These are phyloP conservation scores for Penicillium soppii DNA, from an alignment of 495 filamentous ascomycete species.

Conservation along the genomic window DNA sequence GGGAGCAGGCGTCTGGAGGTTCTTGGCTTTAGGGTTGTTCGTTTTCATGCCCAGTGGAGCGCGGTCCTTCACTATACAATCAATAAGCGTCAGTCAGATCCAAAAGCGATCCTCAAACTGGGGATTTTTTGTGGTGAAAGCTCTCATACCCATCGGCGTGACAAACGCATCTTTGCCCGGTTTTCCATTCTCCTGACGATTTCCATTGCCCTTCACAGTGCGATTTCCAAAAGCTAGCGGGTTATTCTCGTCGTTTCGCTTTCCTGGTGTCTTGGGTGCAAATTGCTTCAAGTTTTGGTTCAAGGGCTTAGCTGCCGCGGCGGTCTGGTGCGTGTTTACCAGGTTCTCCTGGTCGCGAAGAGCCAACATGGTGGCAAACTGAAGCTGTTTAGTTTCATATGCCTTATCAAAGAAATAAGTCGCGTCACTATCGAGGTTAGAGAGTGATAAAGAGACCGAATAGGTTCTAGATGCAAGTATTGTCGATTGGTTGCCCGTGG, in stretches of 20 bases:
- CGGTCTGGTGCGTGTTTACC: conserved; percentile 70
- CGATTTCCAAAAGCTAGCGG: conserved; percentile 62
- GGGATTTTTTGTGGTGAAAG: neutral
- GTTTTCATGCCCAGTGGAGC: conserved; percentile 91
- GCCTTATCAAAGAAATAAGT: conserved; percentile 5
- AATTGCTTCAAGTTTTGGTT: conserved; percentile 63
- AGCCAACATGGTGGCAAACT: conserved; percentile 65
- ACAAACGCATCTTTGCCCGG: conserved; percentile 66
- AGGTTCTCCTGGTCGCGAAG: conserved; percentile 90
- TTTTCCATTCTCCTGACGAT: conserved; percentile 65
- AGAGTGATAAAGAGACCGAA: neutral
- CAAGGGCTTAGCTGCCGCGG: conserved; percentile 74
- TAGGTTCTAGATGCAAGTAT: conserved; percentile 30
- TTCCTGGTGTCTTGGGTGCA: conserved; percentile 79
- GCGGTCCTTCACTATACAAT: conserved; percentile 63
- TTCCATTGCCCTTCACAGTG: conserved; percentile 59
- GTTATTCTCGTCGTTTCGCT: conserved; percentile 90
- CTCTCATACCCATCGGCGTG: conserved; percentile 75
- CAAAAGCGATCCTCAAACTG: neutral
- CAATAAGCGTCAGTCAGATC: conserved; percentile 23
- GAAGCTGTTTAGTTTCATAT: conserved; percentile 26
- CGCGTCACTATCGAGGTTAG: neutral
- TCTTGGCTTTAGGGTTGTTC: conserved; percentile 85
- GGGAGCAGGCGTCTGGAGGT: conserved; percentile 61
- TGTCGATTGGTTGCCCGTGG: conserved; percentile 48